Conservation (phyloP, 176 grass and related monocot species). For the Eleusine coracana region DNA sequence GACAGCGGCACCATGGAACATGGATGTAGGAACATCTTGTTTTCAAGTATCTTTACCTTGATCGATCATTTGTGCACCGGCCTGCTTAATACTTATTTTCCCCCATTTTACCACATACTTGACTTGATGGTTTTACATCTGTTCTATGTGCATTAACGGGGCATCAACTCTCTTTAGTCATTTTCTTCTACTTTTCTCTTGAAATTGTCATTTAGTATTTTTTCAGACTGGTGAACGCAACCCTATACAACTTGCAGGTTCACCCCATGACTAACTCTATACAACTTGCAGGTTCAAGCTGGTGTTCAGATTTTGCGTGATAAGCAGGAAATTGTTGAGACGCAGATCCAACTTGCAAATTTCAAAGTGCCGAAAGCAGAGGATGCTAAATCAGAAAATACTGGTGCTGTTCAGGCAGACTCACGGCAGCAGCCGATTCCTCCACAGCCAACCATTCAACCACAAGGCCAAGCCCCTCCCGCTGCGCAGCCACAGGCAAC, state of each 20-base stretch:
- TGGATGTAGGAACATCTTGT: not conserved
- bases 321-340: conserved; percentile 82
- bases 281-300: conserved; percentile 63
- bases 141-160: not conserved
- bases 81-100: not conserved
- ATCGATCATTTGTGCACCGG: not conserved
- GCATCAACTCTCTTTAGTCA: not conserved
- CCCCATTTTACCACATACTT: not conserved
- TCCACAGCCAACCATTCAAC: conserved; percentile 49
- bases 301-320: conserved; percentile 85
- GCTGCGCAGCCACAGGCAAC: conserved; percentile 35
- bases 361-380: conserved; percentile 60
- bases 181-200: not conserved
- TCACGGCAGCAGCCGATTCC: conserved; percentile 44
- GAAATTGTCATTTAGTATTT: not conserved
- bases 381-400: conserved; percentile 47
- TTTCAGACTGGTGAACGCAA: not conserved
- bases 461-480: conserved; percentile 43
- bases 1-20: not conserved
- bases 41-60: not conserved
- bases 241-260: conserved; percentile 48
- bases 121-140: conserved; percentile 4
- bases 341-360: conserved; percentile 73
- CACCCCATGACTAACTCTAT: conserved; percentile 39
- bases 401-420: conserved; percentile 37